Base-by-base conservation (phyloP, 2,329 filamentous ascomycete species). In the Microsporum audouinii region DNA sequence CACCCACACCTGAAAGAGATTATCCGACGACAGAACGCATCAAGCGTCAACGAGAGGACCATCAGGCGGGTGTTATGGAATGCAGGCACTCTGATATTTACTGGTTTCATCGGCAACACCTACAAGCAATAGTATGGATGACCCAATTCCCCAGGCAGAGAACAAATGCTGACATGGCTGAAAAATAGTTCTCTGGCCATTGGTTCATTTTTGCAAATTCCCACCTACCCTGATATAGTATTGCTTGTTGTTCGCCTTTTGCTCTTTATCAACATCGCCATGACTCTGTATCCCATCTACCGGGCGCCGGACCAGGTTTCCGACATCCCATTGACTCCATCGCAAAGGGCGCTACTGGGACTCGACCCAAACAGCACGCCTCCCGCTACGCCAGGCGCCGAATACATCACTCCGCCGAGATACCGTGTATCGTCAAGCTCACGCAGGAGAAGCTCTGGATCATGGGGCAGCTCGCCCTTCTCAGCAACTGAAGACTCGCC, bases 1-100 rank as follows among this genome's bases (percentile, higher is more conserved):
- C 94, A 99, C 73, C 94, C 94, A 38, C 85, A 87, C 65, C 81
- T 96, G 65, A 82, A 90, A 69, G 92, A 97, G 75, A 95, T 99
- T 71, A 85, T 88, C 14, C 82, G 83, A 64, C 85, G 94, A 58
- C 88, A 91, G 71, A 86, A 89, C 72, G 86, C 86, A 23, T 84
- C 85, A 12, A 88, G 81, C 56, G 96, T 97, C 72, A 84, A 86
- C 61, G 85, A 91, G 67, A 83, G 83, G 71, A 92, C 96, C 66
- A 76, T 94, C 57, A 82, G 80, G 63, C 82, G 80, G 59, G 84
- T 95, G 58, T 71, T 84, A 34, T 84, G 86, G 74, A 96, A 95
- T 72, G 72, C 81, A 1, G 75, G 72, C 7, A 78, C 85, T 41
- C 70, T 88, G 43, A 45, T 82, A 34, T 67, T 73, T 12, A 79